Conservation (phyloP, 257 asterid species). For the Lycium barbarum region DNA sequence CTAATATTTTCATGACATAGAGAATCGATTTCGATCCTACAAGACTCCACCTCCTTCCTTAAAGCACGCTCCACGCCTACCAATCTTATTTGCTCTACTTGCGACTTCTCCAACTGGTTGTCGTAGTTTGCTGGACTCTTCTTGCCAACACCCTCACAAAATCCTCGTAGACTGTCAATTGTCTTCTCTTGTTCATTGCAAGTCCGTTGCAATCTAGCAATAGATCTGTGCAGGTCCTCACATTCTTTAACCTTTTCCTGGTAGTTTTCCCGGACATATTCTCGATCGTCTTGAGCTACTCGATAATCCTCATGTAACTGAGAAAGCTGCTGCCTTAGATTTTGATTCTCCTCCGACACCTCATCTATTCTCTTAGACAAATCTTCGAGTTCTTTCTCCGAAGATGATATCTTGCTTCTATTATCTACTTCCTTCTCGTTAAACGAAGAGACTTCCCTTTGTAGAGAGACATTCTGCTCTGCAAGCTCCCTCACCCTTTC, state of each 20-base stretch:
- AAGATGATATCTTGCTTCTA: conserved; percentile 50
- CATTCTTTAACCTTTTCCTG: conserved; percentile 81
- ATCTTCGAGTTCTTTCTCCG: conserved; percentile 69
- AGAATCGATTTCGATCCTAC: conserved; percentile 68
- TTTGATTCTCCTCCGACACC: conserved; percentile 58
- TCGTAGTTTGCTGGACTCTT: conserved; percentile 56
- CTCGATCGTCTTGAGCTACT: conserved; percentile 75
- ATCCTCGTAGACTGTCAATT: conserved; percentile 78
- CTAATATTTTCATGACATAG: conserved; percentile 89
- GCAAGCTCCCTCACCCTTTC: conserved; percentile 96
- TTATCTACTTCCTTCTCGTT: conserved; percentile 67
- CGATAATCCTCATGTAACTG: conserved; percentile 67
- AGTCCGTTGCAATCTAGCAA: conserved; percentile 79
- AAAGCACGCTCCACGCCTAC: conserved; percentile 84
- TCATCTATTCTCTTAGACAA: conserved; percentile 59
- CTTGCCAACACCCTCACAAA: conserved; percentile 79
- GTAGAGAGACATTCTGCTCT: conserved; percentile 93
- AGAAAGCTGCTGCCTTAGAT: conserved; percentile 58
- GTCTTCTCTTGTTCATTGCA: conserved; percentile 92
- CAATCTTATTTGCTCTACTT: conserved; percentile 79
- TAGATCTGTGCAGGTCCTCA: conserved; percentile 82
- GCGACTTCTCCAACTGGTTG: conserved; percentile 66
- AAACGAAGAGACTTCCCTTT: conserved; percentile 80
- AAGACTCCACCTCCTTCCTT: conserved; percentile 92
- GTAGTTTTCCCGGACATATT: conserved; percentile 65